phyloP scores from a whole-genome alignment of 1,139 yeast genomes.

The Blastobotrys elegans region DNA sequence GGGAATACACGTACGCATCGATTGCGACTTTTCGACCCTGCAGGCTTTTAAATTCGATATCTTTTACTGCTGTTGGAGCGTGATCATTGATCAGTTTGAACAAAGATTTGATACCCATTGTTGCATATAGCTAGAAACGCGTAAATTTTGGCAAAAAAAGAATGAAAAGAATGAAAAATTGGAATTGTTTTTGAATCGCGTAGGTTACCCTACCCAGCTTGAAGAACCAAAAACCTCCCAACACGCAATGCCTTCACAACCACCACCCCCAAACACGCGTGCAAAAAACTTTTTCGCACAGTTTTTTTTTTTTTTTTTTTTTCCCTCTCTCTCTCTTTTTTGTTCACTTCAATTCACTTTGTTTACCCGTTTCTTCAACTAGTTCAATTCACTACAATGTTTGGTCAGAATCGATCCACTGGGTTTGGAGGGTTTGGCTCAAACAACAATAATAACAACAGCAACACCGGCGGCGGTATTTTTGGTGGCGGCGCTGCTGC shows the following conservation, averaged over 20 bases:
- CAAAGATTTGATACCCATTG: constrained; percentile 79
- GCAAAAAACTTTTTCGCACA: not conserved
- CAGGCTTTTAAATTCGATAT: constrained; percentile 75
- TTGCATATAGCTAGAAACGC: too few relatives aligned
- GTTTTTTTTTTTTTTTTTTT: not conserved
- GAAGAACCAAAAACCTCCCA: not conserved
- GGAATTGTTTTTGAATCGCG: not conserved
- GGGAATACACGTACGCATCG: constrained; percentile 67
- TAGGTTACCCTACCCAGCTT: not conserved
- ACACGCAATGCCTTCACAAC: too few relatives aligned
- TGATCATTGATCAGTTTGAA: constrained; percentile 79
- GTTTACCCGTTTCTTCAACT: not conserved
- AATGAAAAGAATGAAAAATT: not conserved
- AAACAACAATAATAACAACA: constrained; percentile 14
- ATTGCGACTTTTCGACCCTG: constrained; percentile 96
- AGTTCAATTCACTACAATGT: constrained; percentile 15
- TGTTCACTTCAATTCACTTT: not conserved
- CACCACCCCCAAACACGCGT: not conserved
- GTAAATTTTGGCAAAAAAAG: not conserved
- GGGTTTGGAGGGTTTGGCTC: constrained; percentile 28
- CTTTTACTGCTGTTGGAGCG: constrained; percentile 77
- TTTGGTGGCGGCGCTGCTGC: constrained; percentile 27
- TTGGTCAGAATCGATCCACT: constrained; percentile 25
- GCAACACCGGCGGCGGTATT: constrained; percentile 27
- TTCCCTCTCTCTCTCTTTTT: not conserved